These are phyloP conservation scores for Boletus tylopilopsis DNA, from an alignment of 768 basidiomycete genomes.

Conservation along the genomic window DNA sequence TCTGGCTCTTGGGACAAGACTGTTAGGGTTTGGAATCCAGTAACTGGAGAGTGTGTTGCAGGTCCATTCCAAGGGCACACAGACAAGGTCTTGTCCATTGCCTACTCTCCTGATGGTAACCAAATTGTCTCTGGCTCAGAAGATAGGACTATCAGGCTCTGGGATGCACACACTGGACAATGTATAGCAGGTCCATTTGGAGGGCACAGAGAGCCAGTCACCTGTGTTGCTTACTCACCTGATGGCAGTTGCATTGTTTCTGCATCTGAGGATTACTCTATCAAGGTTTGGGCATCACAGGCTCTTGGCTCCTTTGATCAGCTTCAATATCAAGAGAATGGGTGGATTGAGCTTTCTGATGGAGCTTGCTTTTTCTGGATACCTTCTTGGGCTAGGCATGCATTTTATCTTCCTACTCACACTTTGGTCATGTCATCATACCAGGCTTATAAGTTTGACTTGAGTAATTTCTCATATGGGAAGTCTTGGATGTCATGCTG, in stretches of 20 bases:
- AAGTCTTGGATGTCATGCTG: slow-evolving; percentile 19
- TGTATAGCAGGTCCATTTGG: slow-evolving; percentile 15
- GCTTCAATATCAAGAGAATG: slow-evolving; percentile 9
- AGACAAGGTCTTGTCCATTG: slow-evolving; percentile 7
- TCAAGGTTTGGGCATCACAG: slow-evolving; percentile 10
- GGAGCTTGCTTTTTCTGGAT: slow-evolving; percentile 15
- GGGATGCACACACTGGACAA: slow-evolving; percentile 14
- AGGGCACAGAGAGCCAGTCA: slow-evolving; percentile 6
- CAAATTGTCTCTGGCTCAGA: slow-evolving; percentile 16
- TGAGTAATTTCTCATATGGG: slow-evolving; percentile 9
- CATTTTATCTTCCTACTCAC: slow-evolving; percentile 15
- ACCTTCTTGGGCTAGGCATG: slow-evolving; percentile 18
- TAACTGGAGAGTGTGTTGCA: slow-evolving; percentile 14
- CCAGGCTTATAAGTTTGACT: slow-evolving; percentile 10
- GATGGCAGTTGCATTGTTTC: slow-evolving; percentile 15
- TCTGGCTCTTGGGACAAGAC: slow-evolving; percentile 26
- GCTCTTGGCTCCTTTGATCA: neutral
- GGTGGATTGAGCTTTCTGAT: slow-evolving; percentile 15
- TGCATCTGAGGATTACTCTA: slow-evolving; percentile 11
- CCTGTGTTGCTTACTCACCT: slow-evolving; percentile 14
- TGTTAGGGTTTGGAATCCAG: slow-evolving; percentile 19
- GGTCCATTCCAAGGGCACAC: slow-evolving; percentile 21
- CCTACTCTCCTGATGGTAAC: slow-evolving; percentile 18
- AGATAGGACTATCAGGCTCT: slow-evolving; percentile 15
- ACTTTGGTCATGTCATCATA: slow-evolving; percentile 13